These are phyloP conservation scores for Rauvolfia tetraphylla DNA, from an alignment of 257 asterid species.

Conservation along the genomic window DNA sequence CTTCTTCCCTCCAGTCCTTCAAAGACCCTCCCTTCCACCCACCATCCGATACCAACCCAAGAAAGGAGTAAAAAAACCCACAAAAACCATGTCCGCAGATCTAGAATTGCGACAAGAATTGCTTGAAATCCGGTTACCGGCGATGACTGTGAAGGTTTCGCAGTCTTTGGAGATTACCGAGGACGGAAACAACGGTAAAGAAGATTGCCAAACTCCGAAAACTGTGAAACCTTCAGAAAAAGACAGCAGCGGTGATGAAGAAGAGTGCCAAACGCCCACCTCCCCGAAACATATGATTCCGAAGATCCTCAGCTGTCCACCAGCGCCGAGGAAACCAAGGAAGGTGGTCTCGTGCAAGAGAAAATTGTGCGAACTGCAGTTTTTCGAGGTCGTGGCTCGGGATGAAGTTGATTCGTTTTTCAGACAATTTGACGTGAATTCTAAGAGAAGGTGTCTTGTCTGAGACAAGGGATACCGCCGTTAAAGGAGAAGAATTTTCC, in stretches of 20 bases:
- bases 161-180: not conserved
- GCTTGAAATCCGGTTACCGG: conserved; percentile 16
- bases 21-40: conserved; percentile 1
- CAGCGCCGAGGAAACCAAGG: conserved; percentile 59
- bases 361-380: conserved; percentile 33
- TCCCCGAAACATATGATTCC: conserved; percentile 49
- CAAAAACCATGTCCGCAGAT: conserved; percentile 42
- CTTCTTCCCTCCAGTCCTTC: conserved; percentile 2
- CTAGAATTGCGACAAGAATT: conserved; percentile 36
- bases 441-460: conserved; percentile 28
- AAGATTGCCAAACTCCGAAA: not conserved
- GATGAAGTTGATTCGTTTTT: conserved; percentile 53
- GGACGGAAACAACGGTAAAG: not conserved
- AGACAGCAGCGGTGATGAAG: conserved; percentile 10
- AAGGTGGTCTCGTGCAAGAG: conserved; percentile 40
- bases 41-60: not conserved
- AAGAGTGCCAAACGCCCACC: conserved; percentile 44
- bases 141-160: conserved; percentile 4
- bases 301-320: conserved; percentile 39
- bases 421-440: conserved; percentile 22
- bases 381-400: conserved; percentile 31
- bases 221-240: not conserved
- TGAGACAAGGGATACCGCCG: not conserved
- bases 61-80: not conserved
- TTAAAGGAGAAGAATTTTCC: not conserved